Conservation (phyloP, 257 asterid species). For the Orobanche coerulescens region DNA sequence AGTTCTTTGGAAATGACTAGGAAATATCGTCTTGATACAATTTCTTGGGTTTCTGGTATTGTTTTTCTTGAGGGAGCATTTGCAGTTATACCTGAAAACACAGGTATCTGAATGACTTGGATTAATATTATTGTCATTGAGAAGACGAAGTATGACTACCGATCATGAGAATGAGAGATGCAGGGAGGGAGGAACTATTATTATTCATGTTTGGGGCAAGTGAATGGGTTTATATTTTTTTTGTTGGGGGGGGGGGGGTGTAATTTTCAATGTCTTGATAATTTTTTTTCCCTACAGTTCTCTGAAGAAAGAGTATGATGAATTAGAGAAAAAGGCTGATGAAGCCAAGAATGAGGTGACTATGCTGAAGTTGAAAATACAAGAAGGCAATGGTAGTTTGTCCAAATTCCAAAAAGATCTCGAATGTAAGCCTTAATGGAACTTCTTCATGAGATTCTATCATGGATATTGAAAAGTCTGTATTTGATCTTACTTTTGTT, state of each 20-base stretch:
- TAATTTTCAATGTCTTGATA: slow-evolving; percentile 10
- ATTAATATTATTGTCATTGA: no score
- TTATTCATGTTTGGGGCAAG: not conserved
- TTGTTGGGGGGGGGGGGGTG: no score
- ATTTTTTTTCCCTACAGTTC: slow-evolving; percentile 49
- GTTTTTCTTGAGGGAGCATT: no score
- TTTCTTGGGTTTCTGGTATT: no score
- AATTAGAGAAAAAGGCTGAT: slow-evolving; percentile 60
- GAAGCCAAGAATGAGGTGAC: slow-evolving; percentile 85
- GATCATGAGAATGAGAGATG: not conserved
- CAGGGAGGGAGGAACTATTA: not conserved
- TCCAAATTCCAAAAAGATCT: slow-evolving; percentile 65
- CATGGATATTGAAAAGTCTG: slow-evolving; percentile 1
- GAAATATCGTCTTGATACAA: no score
- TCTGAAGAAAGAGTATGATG: slow-evolving; percentile 63
- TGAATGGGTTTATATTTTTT: no score
- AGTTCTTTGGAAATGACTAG: no score
- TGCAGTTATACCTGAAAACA: no score
- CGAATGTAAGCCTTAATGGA: slow-evolving; percentile 57
- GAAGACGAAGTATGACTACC: not conserved
- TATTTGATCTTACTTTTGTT: not conserved
- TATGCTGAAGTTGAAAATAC: slow-evolving; percentile 56
- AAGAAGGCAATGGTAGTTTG: slow-evolving; percentile 64
- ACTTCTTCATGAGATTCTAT: not conserved
- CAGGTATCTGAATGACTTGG: not conserved